Conservation (phyloP, 2,329 filamentous ascomycete genomes). For the Drechslerella dactyloides region DNA sequence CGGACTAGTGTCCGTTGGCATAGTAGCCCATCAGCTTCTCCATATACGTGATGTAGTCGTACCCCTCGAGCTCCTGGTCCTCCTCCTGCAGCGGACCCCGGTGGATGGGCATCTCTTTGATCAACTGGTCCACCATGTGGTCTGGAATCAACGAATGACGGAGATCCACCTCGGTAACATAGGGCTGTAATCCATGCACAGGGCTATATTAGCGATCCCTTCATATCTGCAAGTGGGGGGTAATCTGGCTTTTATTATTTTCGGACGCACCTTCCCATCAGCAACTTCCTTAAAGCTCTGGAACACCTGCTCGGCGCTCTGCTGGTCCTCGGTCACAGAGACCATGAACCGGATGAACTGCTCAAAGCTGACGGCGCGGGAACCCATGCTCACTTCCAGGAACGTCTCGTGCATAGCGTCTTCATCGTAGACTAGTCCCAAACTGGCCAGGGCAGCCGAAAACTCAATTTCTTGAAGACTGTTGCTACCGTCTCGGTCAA, state of each 20-base stretch:
- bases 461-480: slow-evolving; percentile 92
- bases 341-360: slow-evolving; percentile 99
- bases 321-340: slow-evolving; percentile 97
- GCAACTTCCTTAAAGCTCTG: slow-evolving; percentile 97
- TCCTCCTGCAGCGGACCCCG: slow-evolving; percentile 81
- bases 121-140: slow-evolving; percentile 91
- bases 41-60: slow-evolving; percentile 98
- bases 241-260: too few relatives aligned
- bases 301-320: slow-evolving; percentile 97
- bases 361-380: slow-evolving; percentile 87
- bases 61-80: slow-evolving; percentile 76
- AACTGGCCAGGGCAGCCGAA: slow-evolving; percentile 89
- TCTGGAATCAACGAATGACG: slow-evolving; percentile 94
- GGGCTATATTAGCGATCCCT: slow-evolving; percentile 10
- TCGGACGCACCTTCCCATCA: slow-evolving; percentile 80
- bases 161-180: slow-evolving; percentile 96
- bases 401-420: slow-evolving; percentile 98
- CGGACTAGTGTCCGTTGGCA: slow-evolving; percentile 22
- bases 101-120: slow-evolving; percentile 76
- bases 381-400: slow-evolving; percentile 78
- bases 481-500: slow-evolving; percentile 91
- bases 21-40: slow-evolving; percentile 73
- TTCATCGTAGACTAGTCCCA: slow-evolving; percentile 95
- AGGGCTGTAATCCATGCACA: slow-evolving; percentile 65
- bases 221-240: too few relatives aligned